Evolutionary conservation across 1,284 basidiomycete species (phyloP).

Genomic region (Rhodotorula sp.): DNA sequence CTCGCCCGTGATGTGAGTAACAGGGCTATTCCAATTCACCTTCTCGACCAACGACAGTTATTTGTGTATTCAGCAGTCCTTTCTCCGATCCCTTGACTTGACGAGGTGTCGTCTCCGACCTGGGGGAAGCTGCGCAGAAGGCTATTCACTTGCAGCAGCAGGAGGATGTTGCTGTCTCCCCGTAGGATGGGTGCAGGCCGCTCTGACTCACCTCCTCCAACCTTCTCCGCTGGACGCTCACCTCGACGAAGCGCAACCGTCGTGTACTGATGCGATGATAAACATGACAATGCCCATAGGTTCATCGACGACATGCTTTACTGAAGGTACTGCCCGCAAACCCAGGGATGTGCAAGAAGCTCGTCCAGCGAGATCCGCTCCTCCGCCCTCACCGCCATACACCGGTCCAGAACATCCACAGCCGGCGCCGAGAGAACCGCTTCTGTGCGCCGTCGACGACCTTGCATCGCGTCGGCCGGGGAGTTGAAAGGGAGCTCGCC

Average conservation of each 20-base stretch:
- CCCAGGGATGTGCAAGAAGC: slow-evolving; percentile 45
- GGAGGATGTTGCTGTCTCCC: no score
- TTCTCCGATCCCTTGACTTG: no score
- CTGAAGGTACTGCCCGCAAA: slow-evolving; percentile 16
- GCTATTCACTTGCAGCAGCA: no score
- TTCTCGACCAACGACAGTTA: no score
- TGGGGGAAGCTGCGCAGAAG: no score
- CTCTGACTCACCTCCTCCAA: not conserved
- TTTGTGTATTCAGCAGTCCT: no score
- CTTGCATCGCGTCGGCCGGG: slow-evolving; percentile 61
- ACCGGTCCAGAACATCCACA: slow-evolving; percentile 42
- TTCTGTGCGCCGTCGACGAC: slow-evolving; percentile 45
- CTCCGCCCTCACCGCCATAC: slow-evolving; percentile 44
- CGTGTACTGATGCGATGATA: not conserved
- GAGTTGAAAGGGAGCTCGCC: slow-evolving; percentile 77
- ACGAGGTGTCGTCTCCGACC: no score
- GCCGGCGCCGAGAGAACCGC: slow-evolving; percentile 38
- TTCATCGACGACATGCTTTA: not conserved
- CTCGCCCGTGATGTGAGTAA: not conserved
- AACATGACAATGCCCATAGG: not conserved
- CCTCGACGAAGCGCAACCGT: no score
- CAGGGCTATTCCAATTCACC: not conserved
- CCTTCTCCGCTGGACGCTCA: not conserved
- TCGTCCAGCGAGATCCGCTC: slow-evolving; percentile 42
- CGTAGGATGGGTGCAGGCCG: no score